phyloP scores from a whole-genome alignment of 805 yeast genomes.

The Myxozyma lipomycoides region DNA sequence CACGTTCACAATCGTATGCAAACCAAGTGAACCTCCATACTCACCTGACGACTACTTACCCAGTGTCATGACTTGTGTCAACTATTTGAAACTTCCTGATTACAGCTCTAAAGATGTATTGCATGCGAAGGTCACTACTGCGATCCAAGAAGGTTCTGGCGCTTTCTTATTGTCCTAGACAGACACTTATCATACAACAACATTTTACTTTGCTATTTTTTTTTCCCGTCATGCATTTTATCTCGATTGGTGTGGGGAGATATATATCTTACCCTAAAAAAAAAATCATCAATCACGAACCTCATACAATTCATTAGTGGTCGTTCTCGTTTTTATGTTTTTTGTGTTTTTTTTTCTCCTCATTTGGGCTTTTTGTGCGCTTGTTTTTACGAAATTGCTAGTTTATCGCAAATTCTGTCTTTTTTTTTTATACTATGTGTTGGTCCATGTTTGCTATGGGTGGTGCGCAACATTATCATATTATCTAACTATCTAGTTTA shows the following conservation, averaged over 20 bases:
- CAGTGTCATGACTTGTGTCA: constrained; percentile 98
- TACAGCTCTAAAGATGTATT: constrained; percentile 63
- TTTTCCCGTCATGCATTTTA: neutral
- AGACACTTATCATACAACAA: neutral
- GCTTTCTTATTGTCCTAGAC: constrained; percentile 19
- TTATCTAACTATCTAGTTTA: too few relatives aligned
- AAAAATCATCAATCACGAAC: neutral
- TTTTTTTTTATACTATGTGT: too few relatives aligned
- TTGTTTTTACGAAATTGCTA: neutral
- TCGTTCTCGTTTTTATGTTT: neutral
- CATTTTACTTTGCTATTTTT: too few relatives aligned
- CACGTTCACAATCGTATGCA: constrained; percentile 79
- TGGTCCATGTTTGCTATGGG: too few relatives aligned
- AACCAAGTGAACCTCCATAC: constrained; percentile 63
- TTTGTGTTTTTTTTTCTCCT: neutral
- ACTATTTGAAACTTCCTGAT: constrained; percentile 83
- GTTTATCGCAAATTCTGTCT: neutral
- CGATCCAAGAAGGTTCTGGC: constrained; percentile 83
- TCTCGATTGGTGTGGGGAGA: neutral
- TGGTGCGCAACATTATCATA: too few relatives aligned
- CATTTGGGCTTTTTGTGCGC: neutral
- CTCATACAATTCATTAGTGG: neutral
- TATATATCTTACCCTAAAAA: neutral
- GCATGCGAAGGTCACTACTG: constrained; percentile 56
- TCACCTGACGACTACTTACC: constrained; percentile 79